Conservation (phyloP, 352 stramenopile genomes). For the Globisporangium canariense region DNA sequence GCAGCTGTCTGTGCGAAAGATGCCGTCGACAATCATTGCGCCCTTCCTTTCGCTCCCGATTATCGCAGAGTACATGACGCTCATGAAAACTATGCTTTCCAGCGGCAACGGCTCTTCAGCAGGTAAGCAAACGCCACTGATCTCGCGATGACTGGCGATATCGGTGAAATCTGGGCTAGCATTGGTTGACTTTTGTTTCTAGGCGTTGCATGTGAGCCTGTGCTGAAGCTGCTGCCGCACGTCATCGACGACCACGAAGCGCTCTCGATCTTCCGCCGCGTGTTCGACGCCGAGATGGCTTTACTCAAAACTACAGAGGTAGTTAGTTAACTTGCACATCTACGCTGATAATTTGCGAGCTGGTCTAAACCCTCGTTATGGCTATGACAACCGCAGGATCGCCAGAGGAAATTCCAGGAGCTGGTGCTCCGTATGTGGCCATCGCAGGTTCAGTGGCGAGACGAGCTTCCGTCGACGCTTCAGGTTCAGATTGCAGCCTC, state of each 20-base stretch:
- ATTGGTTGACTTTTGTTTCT: neutral
- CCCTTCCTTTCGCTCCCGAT: conserved; percentile 65
- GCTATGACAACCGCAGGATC: conserved; percentile 29
- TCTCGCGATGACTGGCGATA: too few relatives aligned
- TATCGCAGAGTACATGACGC: conserved; percentile 65
- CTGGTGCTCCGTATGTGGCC: conserved; percentile 80
- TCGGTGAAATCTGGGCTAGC: neutral
- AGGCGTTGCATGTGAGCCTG: conserved; percentile 62
- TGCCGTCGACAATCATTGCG: conserved; percentile 65
- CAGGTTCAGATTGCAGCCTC: conserved; percentile 20
- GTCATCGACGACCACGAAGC: conserved; percentile 74
- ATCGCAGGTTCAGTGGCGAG: conserved; percentile 54
- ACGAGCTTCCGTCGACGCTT: conserved; percentile 34
- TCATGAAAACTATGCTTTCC: conserved; percentile 58
- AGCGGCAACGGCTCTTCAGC: conserved; percentile 31
- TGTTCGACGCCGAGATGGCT: conserved; percentile 52
- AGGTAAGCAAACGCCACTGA: conserved; percentile 20
- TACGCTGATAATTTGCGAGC: neutral
- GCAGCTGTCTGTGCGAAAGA: conserved; percentile 46
- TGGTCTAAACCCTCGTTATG: neutral
- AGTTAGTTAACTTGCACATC: neutral
- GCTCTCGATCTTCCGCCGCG: conserved; percentile 52
- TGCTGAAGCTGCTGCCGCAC: conserved; percentile 60
- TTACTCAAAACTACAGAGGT: conserved; percentile 45
- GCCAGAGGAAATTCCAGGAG: conserved; percentile 57